Conservation (phyloP, 352 stramenopile species). For the Pythium sukuiense region DNA sequence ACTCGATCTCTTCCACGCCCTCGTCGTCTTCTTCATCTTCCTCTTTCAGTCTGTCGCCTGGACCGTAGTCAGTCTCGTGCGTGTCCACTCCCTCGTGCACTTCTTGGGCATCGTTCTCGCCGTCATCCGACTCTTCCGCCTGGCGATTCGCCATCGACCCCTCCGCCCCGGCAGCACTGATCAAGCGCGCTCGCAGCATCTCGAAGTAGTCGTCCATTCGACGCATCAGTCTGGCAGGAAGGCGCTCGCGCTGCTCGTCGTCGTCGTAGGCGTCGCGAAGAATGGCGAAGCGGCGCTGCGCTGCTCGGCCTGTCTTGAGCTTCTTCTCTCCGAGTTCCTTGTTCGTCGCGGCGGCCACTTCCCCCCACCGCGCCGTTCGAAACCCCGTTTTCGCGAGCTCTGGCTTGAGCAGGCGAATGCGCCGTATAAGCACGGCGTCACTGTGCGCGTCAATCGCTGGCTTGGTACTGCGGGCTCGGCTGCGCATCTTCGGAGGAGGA, state of each 20-base stretch:
- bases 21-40: conserved; percentile 1
- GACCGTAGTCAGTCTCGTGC: neutral
- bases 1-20: neutral
- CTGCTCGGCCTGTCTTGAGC: neutral
- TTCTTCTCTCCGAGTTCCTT: neutral
- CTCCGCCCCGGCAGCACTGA: neutral
- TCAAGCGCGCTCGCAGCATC: neutral
- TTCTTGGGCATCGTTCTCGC: neutral
- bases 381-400: conserved; percentile 14
- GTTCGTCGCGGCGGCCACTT: conserved; percentile 10
- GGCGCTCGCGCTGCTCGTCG: neutral
- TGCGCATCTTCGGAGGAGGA: neutral
- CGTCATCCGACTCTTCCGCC: neutral
- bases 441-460: neutral
- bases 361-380: conserved; percentile 5
- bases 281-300: conserved; percentile 6
- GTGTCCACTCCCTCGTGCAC: conserved; percentile 1
- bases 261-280: neutral
- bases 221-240: neutral
- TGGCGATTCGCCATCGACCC: neutral
- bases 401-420: conserved; percentile 15
- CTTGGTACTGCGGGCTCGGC: neutral
- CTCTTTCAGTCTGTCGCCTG: neutral
- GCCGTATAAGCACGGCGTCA: conserved; percentile 8
- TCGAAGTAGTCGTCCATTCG: conserved; percentile 5